Percentiles rank a stretch among this genome's conserved stretches.
phyloP scores from a whole-genome alignment of 257 asterid genomes.

The Avicennia marina region DNA sequence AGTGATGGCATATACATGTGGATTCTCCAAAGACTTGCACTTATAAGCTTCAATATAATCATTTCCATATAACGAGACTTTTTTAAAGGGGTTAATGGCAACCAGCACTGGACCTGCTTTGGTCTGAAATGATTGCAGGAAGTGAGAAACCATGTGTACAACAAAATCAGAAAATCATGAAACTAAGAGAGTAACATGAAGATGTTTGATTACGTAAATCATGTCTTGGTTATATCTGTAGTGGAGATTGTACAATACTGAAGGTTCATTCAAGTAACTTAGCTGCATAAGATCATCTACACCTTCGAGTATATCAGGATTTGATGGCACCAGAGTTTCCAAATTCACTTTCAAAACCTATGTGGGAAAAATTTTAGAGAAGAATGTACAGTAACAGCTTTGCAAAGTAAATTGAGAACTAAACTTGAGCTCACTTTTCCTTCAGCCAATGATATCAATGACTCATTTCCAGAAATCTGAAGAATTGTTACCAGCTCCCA shows the following conservation, averaged over 20 bases:
- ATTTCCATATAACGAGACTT: constrained; percentile 70
- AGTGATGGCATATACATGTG: constrained; percentile 94
- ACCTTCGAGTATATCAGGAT: constrained; percentile 97
- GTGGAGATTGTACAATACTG: constrained; percentile 89
- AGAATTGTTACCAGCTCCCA: constrained; percentile 89
- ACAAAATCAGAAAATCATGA: constrained; percentile 19
- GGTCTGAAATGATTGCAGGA: constrained; percentile 57
- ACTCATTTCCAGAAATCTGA: constrained; percentile 63
- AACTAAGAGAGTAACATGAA: constrained; percentile 14
- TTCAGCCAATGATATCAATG: constrained; percentile 63
- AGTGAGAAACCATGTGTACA: constrained; percentile 20
- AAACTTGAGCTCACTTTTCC: constrained; percentile 57
- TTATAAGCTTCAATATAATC: constrained; percentile 79
- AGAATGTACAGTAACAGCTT: constrained; percentile 9
- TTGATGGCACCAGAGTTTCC: constrained; percentile 68
- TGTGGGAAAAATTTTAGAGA: constrained; percentile 15
- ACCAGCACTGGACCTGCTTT: constrained; percentile 99
- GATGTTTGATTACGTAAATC: constrained; percentile 68
- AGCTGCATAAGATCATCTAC: constrained; percentile 98
- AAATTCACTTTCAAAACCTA: constrained; percentile 77
- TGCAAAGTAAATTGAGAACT: constrained; percentile 6
- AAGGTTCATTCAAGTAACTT: constrained; percentile 92
- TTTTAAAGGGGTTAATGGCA: constrained; percentile 92
- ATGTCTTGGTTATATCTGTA: constrained; percentile 77
- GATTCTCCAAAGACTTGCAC: constrained; percentile 63